Evolutionary conservation across 2,329 filamentous ascomycete genomes (phyloP), one percentile per base, ranked within the genome.

Genomic region (Diaporthe citriasiana): DNA sequence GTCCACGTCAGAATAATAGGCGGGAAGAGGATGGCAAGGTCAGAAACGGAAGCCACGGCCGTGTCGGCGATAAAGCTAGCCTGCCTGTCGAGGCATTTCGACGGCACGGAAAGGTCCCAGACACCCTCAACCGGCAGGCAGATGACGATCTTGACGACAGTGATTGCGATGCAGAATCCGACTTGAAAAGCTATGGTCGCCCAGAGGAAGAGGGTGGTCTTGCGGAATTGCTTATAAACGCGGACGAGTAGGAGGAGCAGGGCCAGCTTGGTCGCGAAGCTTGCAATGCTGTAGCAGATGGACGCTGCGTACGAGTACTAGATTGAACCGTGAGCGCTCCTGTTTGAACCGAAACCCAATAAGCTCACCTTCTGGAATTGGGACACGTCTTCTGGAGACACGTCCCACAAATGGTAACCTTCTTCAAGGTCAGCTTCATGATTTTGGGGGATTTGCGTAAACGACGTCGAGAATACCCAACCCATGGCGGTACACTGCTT

Each of bases 11-110:
- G 27, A 4, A 65, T 47, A 3, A 65, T 65, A 19, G 59, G 59
- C 9, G 59, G 59, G 19, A 65, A 65, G 40, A 65, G 59, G 17
- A 65, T 65, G 27, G 50, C 59, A 10, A 65, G 40, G 19, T 65
- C 59, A 4, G 42, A 47, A 7, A 65, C 27, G 9, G 59, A 65
- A 17, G 59, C 59, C 27, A 65, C 59, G 19, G 59, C 59, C 4
- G 59, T 65, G 27, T 65, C 59, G 40, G 42, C 59, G 9, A 65
- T 65, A 19, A 65, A 65, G 40, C 59, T 65, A 4, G 59, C 59
- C 12, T 47, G 40, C 17, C 59, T 65, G 42, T 47, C 42, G 27
- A 65, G 59, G 19, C 59, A 65, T n/a, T 33, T 65, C 5, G 59
- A 65, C 19, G 59, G 59, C 5, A 65, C 27, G 10, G 59, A 65